phyloP scores from a whole-genome alignment of 768 basidiomycete genomes.

The Termitomyces sp. region DNA sequence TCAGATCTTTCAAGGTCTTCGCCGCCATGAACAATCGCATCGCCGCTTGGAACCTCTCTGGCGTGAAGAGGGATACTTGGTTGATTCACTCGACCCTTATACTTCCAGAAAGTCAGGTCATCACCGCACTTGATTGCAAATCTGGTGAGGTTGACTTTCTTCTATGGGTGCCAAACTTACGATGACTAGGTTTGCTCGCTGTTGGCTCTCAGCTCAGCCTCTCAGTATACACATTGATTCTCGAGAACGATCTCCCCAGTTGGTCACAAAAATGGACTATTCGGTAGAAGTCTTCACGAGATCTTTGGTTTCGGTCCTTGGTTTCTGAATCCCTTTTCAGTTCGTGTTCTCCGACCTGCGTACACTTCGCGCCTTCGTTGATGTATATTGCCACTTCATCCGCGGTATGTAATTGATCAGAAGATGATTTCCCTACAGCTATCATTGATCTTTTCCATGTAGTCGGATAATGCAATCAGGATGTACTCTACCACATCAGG shows the following conservation, averaged over 20 bases:
- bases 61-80: slow-evolving; percentile 58
- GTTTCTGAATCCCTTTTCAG: slow-evolving; percentile 23
- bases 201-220: slow-evolving; percentile 57
- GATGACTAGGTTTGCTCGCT: slow-evolving; percentile 60
- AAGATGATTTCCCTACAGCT: neutral
- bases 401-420: slow-evolving; percentile 34
- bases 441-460: slow-evolving; percentile 3
- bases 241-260: slow-evolving; percentile 77
- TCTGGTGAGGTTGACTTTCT: slow-evolving; percentile 43
- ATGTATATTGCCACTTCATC: slow-evolving; percentile 67
- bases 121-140: slow-evolving; percentile 67
- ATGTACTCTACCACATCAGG: slow-evolving; percentile 72
- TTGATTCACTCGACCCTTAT: slow-evolving; percentile 75
- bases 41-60: slow-evolving; percentile 77
- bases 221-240: slow-evolving; percentile 69
- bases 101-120: slow-evolving; percentile 46
- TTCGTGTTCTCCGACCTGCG: slow-evolving; percentile 41
- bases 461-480: slow-evolving; percentile 56
- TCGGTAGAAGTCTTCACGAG: slow-evolving; percentile 34
- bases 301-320: neutral
- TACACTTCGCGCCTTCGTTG: slow-evolving; percentile 70
- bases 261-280: slow-evolving; percentile 79
- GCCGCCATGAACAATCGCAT: slow-evolving; percentile 64
- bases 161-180: slow-evolving; percentile 18
- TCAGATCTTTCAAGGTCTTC: slow-evolving; percentile 49